Evolutionary conservation across 2,329 filamentous ascomycete species (phyloP).

Genomic region (Pseudocercospora pini-densiflorae): DNA sequence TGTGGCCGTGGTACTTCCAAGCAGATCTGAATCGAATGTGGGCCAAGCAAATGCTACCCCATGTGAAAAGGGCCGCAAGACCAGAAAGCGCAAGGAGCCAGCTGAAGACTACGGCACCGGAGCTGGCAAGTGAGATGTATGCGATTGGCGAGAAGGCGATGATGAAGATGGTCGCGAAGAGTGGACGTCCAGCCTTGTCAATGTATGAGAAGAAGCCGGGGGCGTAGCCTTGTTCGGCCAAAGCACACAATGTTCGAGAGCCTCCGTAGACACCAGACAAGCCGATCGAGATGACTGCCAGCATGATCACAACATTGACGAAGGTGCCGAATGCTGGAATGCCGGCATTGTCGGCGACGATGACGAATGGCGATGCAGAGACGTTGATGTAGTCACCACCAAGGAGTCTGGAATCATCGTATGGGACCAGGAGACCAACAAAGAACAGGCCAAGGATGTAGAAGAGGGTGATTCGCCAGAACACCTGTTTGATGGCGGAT

Average conservation of each 20-base stretch:
- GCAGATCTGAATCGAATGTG: conserved; percentile 69
- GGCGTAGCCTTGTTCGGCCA: conserved; percentile 75
- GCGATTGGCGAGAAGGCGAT: conserved; percentile 61
- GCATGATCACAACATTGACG: conserved; percentile 93
- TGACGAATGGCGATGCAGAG: conserved; percentile 87
- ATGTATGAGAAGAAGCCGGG: conserved; percentile 60
- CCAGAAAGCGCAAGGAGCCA: conserved; percentile 75
- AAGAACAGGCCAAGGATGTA: conserved; percentile 83
- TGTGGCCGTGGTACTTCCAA: conserved; percentile 65
- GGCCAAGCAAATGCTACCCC: conserved; percentile 69
- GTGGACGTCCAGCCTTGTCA: conserved; percentile 64
- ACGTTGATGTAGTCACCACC: conserved; percentile 64
- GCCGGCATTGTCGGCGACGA: conserved; percentile 77
- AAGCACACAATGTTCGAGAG: conserved; percentile 83
- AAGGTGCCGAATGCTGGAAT: conserved; percentile 81
- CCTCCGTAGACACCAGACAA: conserved; percentile 84
- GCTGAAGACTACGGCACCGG: conserved; percentile 57
- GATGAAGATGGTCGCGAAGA: conserved; percentile 54
- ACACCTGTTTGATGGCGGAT: conserved; percentile 88
- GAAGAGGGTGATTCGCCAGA: conserved; percentile 91
- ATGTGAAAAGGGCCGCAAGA: conserved; percentile 75
- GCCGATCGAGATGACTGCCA: conserved; percentile 80
- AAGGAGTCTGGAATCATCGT: conserved; percentile 68
- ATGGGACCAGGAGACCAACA: conserved; percentile 81
- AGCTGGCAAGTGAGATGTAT: conserved; percentile 59